Evolutionary conservation across 495 filamentous ascomycete species (phyloP), one percentile per base, ranked within the genome.

Genomic region (Daldinia loculata): DNA sequence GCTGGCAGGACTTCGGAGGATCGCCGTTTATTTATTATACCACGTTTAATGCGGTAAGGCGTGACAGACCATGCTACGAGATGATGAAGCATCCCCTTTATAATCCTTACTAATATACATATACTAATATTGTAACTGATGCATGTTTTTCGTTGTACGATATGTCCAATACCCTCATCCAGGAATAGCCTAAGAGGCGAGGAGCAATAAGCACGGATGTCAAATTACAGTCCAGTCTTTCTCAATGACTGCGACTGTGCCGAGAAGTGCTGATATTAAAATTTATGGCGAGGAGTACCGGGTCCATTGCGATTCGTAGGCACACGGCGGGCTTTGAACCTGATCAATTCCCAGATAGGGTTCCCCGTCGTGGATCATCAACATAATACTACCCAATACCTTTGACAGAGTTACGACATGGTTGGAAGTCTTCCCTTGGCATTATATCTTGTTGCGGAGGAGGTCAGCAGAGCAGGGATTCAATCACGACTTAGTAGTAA

Each of bases 201-300:
- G 5, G 17, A 50, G 41, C 66, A 66, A 69, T 55, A 80, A 94
- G 94, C 93, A 97, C 92, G 90, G 92, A 96, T 97, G 94, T 97
- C 94, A 97, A 97, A 96, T 97, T 97, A 89, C 94, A 93, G 92
- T 91, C 85, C 88, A 85, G 82, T 90, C 84, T 85, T 74, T 82
- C 85, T 75, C 83, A 80, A 91, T 97, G 92, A 87, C 92, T 93
- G 88, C 82, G 84, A 89, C 93, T 94, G 94, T 93, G 94, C 94
- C 94, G 92, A 94, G 84, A 86, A 87, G 86, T 88, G 86, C 85
- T 89, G 82, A 87, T 79, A 87, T 78, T 67, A 73, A 85, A 79
- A 66, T 56, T 41, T 34, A 76, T 77, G 65, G 63, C 73, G 73
- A 77, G 75, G 63, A 77, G 75, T 77, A 77, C 75, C 75, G 75